These are phyloP conservation scores for Boechera stricta DNA, from an alignment of 345 rosid genomes.

Conservation along the genomic window DNA sequence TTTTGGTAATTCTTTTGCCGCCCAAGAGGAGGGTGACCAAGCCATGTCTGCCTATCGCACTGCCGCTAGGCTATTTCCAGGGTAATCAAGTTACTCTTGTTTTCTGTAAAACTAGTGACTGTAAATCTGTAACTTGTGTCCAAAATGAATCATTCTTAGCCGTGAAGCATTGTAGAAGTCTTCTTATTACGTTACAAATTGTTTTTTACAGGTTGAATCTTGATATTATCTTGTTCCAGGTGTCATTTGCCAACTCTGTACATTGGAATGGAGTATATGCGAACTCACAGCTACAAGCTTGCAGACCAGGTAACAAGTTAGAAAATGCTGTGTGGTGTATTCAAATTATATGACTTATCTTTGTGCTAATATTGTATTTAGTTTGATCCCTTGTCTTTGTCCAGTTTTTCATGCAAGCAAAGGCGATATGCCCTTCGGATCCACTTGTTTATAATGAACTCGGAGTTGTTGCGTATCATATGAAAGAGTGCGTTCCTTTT, in stretches of 20 bases:
- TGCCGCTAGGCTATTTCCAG: conserved; percentile 95
- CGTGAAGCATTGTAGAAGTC: conserved; percentile 49
- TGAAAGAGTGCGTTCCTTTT: conserved; percentile 81
- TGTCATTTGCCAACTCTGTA: conserved; percentile 95
- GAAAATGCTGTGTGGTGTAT: background rate
- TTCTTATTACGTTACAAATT: conserved; percentile 56
- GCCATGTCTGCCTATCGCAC: conserved; percentile 97
- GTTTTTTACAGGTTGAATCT: conserved; percentile 71
- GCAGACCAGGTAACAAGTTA: conserved; percentile 85
- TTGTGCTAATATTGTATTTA: conserved; percentile 27
- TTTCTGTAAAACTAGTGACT: conserved; percentile 17
- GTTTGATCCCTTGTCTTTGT: conserved; percentile 12
- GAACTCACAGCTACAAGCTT: conserved; percentile 95
- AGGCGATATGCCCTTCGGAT: conserved; percentile 85
- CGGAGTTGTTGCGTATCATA: conserved; percentile 94
- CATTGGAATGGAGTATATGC: conserved; percentile 99
- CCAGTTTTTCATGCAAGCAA: conserved; percentile 96
- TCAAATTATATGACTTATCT: background rate
- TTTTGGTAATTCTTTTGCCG: conserved; percentile 88
- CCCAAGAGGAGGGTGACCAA: conserved; percentile 94
- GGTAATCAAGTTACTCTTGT: conserved; percentile 55
- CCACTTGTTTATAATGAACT: conserved; percentile 97
- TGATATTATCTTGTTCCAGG: conserved; percentile 88
- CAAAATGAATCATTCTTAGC: conserved; percentile 10
- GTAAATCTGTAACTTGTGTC: conserved; percentile 20